Conservation (phyloP, 1,284 basidiomycete species). For the Rhodotorula sp. region DNA sequence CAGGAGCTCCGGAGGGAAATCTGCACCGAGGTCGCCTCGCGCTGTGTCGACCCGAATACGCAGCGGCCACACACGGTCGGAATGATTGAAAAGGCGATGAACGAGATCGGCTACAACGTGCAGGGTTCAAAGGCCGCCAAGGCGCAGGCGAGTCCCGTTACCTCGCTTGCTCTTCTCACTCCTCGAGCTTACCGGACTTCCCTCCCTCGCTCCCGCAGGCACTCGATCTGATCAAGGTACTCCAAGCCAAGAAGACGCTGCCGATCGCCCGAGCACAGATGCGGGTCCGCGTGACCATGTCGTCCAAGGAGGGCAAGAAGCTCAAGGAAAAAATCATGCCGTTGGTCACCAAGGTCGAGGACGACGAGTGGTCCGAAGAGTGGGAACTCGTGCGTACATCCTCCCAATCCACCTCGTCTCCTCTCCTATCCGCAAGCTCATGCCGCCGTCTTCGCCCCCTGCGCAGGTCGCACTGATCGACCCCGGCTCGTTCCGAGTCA, state of each 20-base stretch:
- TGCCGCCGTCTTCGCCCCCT: not conserved
- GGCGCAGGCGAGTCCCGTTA: constrained; percentile 63
- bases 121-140: constrained; percentile 88
- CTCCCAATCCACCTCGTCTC: not conserved
- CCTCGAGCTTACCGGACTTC: not conserved
- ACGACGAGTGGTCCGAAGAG: constrained; percentile 69
- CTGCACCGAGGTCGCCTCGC: constrained; percentile 88
- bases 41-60: constrained; percentile 89
- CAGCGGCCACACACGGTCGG: constrained; percentile 88
- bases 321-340: constrained; percentile 72
- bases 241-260: constrained; percentile 76
- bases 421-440: no score
- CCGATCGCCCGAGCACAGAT: constrained; percentile 90
- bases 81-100: constrained; percentile 98
- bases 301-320: constrained; percentile 67
- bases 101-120: constrained; percentile 87
- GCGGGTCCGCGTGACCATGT: constrained; percentile 81
- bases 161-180: not conserved
- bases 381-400: constrained; percentile 79
- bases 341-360: constrained; percentile 79
- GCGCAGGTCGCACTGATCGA: constrained; percentile 82
- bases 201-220: constrained; percentile 58
- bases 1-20: constrained; percentile 83
- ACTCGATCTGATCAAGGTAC: constrained; percentile 81
- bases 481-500: constrained; percentile 82